Percentiles rank a stretch among this genome's conserved stretches.
These are phyloP conservation scores for Eimeria acervulina DNA, from an alignment of 169 alveolate species.

Conservation along the genomic window DNA sequence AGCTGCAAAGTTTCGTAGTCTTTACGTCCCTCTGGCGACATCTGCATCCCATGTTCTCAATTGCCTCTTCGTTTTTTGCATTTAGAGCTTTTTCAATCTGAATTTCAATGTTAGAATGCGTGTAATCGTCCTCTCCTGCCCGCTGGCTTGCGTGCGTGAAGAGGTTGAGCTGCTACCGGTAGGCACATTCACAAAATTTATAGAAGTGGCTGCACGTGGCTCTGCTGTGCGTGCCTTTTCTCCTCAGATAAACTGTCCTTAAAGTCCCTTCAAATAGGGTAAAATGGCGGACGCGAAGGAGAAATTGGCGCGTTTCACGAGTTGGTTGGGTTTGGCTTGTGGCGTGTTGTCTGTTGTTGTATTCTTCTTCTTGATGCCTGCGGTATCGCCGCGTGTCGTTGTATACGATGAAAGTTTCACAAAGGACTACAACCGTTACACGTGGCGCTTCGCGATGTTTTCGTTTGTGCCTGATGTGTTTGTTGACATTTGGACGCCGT, in stretches of 20 bases:
- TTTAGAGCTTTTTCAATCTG: not conserved
- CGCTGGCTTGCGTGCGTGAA: not conserved
- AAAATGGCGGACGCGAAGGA: slow-evolving; percentile 61
- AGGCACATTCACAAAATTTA: not conserved
- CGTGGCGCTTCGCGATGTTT: slow-evolving; percentile 70
- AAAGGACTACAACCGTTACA: slow-evolving; percentile 23
- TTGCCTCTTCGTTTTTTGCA: not conserved
- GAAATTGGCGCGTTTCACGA: slow-evolving; percentile 36
- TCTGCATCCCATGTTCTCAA: not conserved
- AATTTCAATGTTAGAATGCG: not conserved
- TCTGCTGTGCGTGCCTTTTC: not conserved
- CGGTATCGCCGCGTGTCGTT: slow-evolving; percentile 13
- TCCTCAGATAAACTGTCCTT: not conserved
- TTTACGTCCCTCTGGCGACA: not conserved
- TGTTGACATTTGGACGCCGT: slow-evolving; percentile 63
- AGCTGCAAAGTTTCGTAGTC: not conserved
- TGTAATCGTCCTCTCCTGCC: not conserved
- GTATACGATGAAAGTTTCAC: slow-evolving; percentile 18
- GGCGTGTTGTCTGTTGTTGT: slow-evolving; percentile 70
- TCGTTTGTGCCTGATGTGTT: slow-evolving; percentile 76
- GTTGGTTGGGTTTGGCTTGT: slow-evolving; percentile 66
- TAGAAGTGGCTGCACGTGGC: not conserved
- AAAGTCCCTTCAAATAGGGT: not conserved
- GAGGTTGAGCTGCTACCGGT: not conserved
- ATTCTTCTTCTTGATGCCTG: slow-evolving; percentile 60